Conservation (phyloP, 2,329 filamentous ascomycete species). For the Alternaria sp. region DNA sequence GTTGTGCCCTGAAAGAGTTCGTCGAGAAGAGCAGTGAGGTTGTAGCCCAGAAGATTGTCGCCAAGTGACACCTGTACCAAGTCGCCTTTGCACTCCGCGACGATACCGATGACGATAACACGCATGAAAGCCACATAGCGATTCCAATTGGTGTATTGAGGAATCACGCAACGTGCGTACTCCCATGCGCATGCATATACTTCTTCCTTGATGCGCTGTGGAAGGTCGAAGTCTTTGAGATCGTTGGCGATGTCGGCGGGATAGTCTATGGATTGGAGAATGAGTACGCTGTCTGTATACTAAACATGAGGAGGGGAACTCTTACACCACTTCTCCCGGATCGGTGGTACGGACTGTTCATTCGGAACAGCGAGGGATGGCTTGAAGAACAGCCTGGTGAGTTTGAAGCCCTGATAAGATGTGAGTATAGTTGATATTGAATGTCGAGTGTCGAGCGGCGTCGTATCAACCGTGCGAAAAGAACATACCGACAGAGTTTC, state of each 20-base stretch:
- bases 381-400: background rate
- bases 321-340: slow-evolving; percentile 1
- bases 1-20: background rate
- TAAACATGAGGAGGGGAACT: background rate
- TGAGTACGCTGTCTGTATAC: background rate
- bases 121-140: slow-evolving; percentile 30
- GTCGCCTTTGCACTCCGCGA: slow-evolving; percentile 24
- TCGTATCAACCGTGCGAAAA: background rate
- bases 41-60: background rate
- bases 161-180: slow-evolving; percentile 30
- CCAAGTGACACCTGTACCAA: slow-evolving; percentile 11
- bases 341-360: background rate
- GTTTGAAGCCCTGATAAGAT: background rate
- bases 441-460: background rate
- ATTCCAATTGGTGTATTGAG: slow-evolving; percentile 26
- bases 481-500: background rate
- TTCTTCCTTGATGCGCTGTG: slow-evolving; percentile 3
- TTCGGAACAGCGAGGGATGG: background rate
- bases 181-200: slow-evolving; percentile 29
- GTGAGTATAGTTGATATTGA: background rate
- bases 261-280: background rate
- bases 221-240: background rate
- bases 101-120: slow-evolving; percentile 23
- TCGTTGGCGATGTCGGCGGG: background rate
- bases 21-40: background rate